Evolutionary conservation across 441 rosid species (phyloP).

Genomic region (Metrosideros polymorpha): DNA sequence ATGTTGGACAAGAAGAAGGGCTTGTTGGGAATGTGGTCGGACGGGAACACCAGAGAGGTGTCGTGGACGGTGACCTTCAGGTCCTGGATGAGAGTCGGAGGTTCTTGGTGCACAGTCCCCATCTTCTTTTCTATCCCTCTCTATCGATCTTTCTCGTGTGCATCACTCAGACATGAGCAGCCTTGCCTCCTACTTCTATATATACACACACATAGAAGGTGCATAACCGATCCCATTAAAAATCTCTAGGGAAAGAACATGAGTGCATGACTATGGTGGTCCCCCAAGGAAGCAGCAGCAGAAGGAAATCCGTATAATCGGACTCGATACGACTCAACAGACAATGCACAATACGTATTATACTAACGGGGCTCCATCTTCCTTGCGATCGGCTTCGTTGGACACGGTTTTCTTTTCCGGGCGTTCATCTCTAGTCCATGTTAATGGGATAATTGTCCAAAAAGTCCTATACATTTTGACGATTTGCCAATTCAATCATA

Average conservation of each 20-base stretch:
- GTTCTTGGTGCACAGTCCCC: conserved; percentile 17
- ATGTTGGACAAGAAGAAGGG: conserved; percentile 67
- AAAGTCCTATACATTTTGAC: too few species aligned
- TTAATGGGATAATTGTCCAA: too few species aligned
- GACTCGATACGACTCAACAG: not conserved
- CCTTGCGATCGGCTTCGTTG: not conserved
- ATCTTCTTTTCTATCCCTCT: not conserved
- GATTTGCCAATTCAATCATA: too few species aligned
- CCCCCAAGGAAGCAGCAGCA: not conserved
- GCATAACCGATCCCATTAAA: not conserved
- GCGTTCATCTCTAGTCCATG: too few species aligned
- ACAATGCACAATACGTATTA: not conserved
- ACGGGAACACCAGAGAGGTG: conserved; percentile 33
- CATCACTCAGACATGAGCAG: not conserved
- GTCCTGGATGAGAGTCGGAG: conserved; percentile 15
- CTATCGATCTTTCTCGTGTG: not conserved
- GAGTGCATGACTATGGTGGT: not conserved
- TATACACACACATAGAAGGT: not conserved
- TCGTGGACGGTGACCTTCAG: conserved; percentile 41
- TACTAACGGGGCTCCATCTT: not conserved
- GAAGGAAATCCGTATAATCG: not conserved
- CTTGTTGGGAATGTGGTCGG: conserved; percentile 19
- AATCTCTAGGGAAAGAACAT: not conserved
- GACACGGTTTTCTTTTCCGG: not conserved
- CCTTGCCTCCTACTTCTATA: not conserved